phyloP scores from a whole-genome alignment of 1,284 basidiomycete genomes.

The Athelia sp. region DNA sequence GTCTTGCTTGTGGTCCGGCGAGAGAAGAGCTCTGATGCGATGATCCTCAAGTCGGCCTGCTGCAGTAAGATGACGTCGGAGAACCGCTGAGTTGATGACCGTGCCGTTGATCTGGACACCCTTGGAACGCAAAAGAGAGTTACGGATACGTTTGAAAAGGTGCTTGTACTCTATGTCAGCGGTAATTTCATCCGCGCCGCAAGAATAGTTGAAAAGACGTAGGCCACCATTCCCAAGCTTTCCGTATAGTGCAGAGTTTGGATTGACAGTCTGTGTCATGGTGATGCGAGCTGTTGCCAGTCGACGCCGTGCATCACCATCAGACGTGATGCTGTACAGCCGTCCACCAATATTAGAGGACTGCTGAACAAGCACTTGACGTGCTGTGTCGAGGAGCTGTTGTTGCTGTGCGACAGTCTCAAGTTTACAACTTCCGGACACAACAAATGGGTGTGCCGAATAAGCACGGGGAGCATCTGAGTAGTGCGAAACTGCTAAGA shows the following conservation, averaged over 20 bases:
- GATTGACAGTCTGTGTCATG: background rate
- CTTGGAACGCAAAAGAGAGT: background rate
- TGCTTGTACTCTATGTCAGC: background rate
- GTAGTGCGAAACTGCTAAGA: constrained; percentile 16
- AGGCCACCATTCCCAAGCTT: background rate
- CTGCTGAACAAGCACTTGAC: constrained; percentile 4
- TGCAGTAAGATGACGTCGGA: background rate
- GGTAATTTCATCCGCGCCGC: background rate
- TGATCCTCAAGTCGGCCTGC: background rate
- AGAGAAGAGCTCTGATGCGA: background rate
- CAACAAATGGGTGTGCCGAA: constrained; percentile 13
- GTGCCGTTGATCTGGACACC: background rate
- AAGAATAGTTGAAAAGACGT: background rate
- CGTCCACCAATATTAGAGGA: constrained; percentile 10
- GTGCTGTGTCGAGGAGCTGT: constrained; percentile 1
- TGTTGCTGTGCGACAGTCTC: constrained; percentile 9
- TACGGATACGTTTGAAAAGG: background rate
- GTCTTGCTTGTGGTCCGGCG: background rate
- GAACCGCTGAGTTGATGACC: background rate
- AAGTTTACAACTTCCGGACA: constrained; percentile 15
- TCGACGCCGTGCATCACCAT: background rate
- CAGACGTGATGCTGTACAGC: background rate
- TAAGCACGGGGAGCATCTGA: constrained; percentile 10
- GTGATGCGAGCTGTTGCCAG: background rate
- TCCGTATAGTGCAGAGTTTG: background rate